phyloP scores from a whole-genome alignment of 805 yeast species.

The Nakazawaea holstii region DNA sequence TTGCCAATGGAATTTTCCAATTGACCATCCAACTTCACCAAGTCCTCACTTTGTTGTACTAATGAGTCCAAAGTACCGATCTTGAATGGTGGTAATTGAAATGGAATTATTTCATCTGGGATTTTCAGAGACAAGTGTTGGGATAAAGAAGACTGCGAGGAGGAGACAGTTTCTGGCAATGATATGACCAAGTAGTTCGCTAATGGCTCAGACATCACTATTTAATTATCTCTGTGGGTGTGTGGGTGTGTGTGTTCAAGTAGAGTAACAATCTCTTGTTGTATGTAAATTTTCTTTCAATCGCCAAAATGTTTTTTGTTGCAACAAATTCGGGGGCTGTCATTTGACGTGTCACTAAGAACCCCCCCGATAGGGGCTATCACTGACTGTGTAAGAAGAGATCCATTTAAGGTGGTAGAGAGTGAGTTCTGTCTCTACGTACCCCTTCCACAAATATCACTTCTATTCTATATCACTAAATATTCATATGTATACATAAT shows the following conservation, averaged over 20 bases:
- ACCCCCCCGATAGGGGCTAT: too few relatives aligned
- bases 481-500: too few relatives aligned
- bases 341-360: too few relatives aligned
- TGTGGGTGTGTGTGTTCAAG: background rate
- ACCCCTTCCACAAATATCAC: too few relatives aligned
- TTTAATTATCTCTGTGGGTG: too few relatives aligned
- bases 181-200: conserved; percentile 50
- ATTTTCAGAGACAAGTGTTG: conserved; percentile 52
- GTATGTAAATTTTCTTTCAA: too few relatives aligned
- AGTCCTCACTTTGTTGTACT: conserved; percentile 87
- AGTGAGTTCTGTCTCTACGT: too few relatives aligned
- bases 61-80: conserved; percentile 92
- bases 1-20: conserved; percentile 65
- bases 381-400: too few relatives aligned
- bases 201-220: conserved; percentile 25
- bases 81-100: conserved; percentile 78
- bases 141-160: conserved; percentile 29
- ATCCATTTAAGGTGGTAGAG: too few relatives aligned
- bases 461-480: too few relatives aligned
- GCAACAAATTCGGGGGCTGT: too few relatives aligned
- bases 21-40: conserved; percentile 77
- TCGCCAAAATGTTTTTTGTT: too few relatives aligned
- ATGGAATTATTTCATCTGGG: conserved; percentile 45
- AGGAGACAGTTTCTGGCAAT: conserved; percentile 42
- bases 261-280: background rate